A percentile compares a stretch with the other conserved stretches of the same genome.
Evolutionary conservation across 495 filamentous ascomycete genomes (phyloP).

Genomic region (Daldinia vernicosa): DNA sequence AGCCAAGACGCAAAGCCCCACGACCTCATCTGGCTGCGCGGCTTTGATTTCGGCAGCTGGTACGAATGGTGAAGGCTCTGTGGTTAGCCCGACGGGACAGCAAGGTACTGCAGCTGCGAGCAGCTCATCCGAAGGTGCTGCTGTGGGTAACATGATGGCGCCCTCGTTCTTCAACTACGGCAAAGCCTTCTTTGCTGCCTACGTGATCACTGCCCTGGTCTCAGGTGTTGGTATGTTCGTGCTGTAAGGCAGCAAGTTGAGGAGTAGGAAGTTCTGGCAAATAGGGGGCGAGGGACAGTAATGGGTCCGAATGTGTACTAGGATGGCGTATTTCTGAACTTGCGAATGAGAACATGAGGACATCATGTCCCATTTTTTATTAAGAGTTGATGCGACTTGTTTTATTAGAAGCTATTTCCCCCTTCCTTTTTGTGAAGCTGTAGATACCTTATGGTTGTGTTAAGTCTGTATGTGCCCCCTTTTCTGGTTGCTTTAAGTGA

Average conservation of each 20-base stretch:
- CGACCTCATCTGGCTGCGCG: constrained; percentile 52
- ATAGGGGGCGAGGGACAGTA: constrained; percentile 17
- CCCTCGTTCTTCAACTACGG: constrained; percentile 67
- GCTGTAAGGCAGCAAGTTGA: constrained; percentile 58
- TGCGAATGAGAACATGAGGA: constrained; percentile 20
- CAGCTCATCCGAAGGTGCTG: constrained; percentile 35
- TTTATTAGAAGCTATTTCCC: not conserved
- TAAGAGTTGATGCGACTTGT: constrained; percentile 11
- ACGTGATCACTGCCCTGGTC: constrained; percentile 65
- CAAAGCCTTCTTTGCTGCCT: constrained; percentile 66
- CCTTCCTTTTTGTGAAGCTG: not conserved
- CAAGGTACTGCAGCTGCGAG: constrained; percentile 48
- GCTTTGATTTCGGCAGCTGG: constrained; percentile 53
- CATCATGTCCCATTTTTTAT: constrained; percentile 7
- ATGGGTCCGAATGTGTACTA: constrained; percentile 37
- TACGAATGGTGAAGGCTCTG: constrained; percentile 47
- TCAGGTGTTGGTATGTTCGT: constrained; percentile 74
- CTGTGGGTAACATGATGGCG: constrained; percentile 49
- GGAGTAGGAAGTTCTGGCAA: constrained; percentile 6
- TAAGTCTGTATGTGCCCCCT: not conserved
- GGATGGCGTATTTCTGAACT: constrained; percentile 21
- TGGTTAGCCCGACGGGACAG: constrained; percentile 33
- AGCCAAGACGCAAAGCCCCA: constrained; percentile 59
- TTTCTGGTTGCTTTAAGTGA: not conserved
- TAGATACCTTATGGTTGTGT: not conserved